A percentile compares a stretch with the other conserved stretches of the same genome.
Conservation (phyloP, 2,329 filamentous ascomycete species). For the Cladophialophora exuberans region DNA sequence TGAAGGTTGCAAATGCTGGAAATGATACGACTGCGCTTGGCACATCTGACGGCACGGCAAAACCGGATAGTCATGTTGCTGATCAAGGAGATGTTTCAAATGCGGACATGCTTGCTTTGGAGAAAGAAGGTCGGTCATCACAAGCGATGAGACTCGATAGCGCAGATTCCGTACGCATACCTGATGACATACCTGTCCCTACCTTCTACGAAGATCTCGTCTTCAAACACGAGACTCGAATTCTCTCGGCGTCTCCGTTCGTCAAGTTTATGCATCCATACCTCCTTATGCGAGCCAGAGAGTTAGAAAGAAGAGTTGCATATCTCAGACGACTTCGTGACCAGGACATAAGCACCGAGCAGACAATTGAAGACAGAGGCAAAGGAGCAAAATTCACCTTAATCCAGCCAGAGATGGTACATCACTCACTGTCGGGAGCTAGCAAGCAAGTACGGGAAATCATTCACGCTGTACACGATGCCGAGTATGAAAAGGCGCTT, state of each 20-base stretch:
- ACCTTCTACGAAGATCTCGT: constrained; percentile 96
- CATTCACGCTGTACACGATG: constrained; percentile 90
- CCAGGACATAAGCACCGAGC: constrained; percentile 53
- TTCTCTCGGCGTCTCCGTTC: constrained; percentile 92
- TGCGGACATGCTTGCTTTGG: constrained; percentile 21
- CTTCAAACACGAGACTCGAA: constrained; percentile 86
- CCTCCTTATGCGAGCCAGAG: constrained; percentile 85
- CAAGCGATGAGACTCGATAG: constrained; percentile 35
- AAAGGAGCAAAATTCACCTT: constrained; percentile 79
- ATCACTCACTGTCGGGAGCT: constrained; percentile 76
- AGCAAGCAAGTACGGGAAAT: constrained; percentile 90
- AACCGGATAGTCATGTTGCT: constrained; percentile 20
- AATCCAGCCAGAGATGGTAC: constrained; percentile 94
- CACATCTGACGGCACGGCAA: constrained; percentile 19
- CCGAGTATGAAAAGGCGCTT: constrained; percentile 92
- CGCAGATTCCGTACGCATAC: constrained; percentile 61
- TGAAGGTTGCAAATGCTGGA: not conserved
- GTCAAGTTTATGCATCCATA: constrained; percentile 95
- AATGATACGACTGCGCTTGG: constrained; percentile 3
- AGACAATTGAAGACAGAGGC: constrained; percentile 62
- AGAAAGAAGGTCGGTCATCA: constrained; percentile 19
- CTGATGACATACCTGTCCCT: constrained; percentile 80
- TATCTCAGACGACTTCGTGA: constrained; percentile 83
- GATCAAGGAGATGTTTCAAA: constrained; percentile 19
- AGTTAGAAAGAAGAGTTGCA: constrained; percentile 82